phyloP scores from a whole-genome alignment of 2,329 filamentous ascomycete species.

The Penicillium griseofulvum region DNA sequence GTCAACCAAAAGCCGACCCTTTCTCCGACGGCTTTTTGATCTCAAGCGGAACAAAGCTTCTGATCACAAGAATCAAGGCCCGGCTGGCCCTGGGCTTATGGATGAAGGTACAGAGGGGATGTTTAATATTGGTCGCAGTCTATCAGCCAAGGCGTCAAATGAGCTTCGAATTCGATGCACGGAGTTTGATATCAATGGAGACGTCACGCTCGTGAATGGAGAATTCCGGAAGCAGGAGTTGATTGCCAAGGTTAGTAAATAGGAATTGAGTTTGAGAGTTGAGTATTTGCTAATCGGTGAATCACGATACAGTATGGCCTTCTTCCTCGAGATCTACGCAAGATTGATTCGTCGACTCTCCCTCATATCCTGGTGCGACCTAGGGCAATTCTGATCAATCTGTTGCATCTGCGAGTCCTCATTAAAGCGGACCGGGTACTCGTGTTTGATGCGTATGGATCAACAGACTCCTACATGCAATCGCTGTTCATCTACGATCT shows the following conservation, averaged over 20 bases:
- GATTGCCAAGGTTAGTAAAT: slow-evolving; percentile 82
- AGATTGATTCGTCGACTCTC: slow-evolving; percentile 94
- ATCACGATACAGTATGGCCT: slow-evolving; percentile 70
- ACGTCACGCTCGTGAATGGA: slow-evolving; percentile 87
- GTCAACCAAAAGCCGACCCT: slow-evolving; percentile 33
- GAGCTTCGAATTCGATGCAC: slow-evolving; percentile 88
- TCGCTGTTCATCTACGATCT: slow-evolving; percentile 98
- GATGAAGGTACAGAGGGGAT: slow-evolving; percentile 60
- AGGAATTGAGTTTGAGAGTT: slow-evolving; percentile 73
- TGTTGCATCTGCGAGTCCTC: slow-evolving; percentile 91
- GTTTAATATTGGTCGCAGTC: slow-evolving; percentile 67
- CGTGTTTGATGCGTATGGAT: slow-evolving; percentile 94
- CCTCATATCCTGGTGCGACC: slow-evolving; percentile 93
- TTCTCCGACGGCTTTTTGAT: slow-evolving; percentile 39
- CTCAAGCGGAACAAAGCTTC: slow-evolving; percentile 33
- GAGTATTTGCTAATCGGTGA: neutral
- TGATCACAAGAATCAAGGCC: slow-evolving; percentile 49
- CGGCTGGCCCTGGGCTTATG: slow-evolving; percentile 57
- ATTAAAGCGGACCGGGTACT: slow-evolving; percentile 94
- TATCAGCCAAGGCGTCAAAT: slow-evolving; percentile 73
- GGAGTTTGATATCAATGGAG: slow-evolving; percentile 87
- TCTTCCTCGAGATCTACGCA: slow-evolving; percentile 88
- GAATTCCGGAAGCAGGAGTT: slow-evolving; percentile 98
- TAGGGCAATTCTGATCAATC: slow-evolving; percentile 88
- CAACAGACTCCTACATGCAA: slow-evolving; percentile 89